Conservation (phyloP, 2,329 filamentous ascomycete species). For the Colletotrichum coccodes region DNA sequence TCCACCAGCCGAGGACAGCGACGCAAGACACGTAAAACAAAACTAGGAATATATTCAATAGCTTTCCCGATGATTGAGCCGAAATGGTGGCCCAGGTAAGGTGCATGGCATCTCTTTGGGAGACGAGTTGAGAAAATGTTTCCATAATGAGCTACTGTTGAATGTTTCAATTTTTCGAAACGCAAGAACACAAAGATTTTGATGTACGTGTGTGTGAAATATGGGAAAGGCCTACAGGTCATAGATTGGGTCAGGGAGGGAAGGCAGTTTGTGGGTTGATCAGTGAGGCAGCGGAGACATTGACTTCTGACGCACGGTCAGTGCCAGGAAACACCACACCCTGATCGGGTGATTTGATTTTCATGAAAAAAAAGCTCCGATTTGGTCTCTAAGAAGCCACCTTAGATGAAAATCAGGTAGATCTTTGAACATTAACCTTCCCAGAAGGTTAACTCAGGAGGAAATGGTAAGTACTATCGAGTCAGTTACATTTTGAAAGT, state of each 20-base stretch:
- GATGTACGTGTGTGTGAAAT: background rate
- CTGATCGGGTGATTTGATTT: background rate
- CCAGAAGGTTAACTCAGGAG: no score
- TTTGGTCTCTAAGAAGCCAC: no score
- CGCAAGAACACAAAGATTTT: background rate
- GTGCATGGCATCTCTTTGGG: background rate
- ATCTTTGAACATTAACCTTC: no score
- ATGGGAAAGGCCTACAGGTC: background rate
- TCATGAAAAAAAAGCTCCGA: background rate
- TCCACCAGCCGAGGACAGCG: background rate
- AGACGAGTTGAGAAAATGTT: no score
- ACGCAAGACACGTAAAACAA: background rate
- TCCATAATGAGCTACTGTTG: background rate
- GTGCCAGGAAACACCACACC: background rate
- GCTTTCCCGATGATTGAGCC: background rate
- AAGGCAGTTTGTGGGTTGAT: background rate
- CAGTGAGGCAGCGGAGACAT: no score
- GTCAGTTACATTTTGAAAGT: no score
- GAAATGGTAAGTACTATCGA: no score
- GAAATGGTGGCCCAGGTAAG: background rate
- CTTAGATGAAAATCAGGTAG: no score
- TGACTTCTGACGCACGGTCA: no score
- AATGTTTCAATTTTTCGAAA: background rate
- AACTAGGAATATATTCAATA: background rate
- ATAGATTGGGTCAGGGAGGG: background rate